Evolutionary conservation across 108 stramenopile species (phyloP).

Genomic region (Stephanodiscus triporus): DNA sequence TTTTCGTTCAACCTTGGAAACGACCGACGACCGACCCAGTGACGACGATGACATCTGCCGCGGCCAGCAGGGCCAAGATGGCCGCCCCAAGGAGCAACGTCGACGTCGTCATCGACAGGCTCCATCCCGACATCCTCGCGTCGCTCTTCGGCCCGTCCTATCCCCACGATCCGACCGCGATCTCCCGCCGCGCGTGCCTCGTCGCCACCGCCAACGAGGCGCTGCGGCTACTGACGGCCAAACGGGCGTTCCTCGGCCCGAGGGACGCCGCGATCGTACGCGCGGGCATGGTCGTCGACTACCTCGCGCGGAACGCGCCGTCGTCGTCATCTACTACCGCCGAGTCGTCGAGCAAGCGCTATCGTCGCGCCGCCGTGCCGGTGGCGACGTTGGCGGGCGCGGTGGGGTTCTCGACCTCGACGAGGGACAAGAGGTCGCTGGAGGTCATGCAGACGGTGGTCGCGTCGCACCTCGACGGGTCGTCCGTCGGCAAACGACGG

Average conservation of each 20-base stretch:
- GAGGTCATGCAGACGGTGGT: slow-evolving; percentile 37
- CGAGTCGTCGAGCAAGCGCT: neutral
- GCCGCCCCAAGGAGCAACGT: slow-evolving; percentile 18
- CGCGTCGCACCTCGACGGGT: slow-evolving; percentile 16
- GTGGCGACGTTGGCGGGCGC: neutral
- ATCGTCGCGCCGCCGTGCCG: slow-evolving; percentile 27
- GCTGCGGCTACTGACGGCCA: slow-evolving; percentile 22
- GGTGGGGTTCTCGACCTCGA: neutral
- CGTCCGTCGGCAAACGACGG: slow-evolving; percentile 2
- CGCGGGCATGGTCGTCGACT: slow-evolving; percentile 35
- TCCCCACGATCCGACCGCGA: slow-evolving; percentile 1
- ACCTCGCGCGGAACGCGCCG: slow-evolving; percentile 26
- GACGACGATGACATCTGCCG: neutral
- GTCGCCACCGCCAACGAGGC: slow-evolving; percentile 21
- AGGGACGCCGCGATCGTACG: slow-evolving; percentile 15
- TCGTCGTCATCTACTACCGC: neutral
- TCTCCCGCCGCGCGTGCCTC: slow-evolving; percentile 15
- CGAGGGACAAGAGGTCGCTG: slow-evolving; percentile 23
- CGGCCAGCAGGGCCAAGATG: neutral
- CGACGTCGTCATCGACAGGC: slow-evolving; percentile 22
- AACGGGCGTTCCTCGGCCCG: neutral
- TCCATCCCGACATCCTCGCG: slow-evolving; percentile 10
- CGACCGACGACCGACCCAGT: neutral
- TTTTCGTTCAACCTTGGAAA: too few relatives aligned
- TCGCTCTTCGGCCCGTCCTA: slow-evolving; percentile 27